A percentile compares a stretch with the other conserved stretches of the same genome.
Evolutionary conservation across 257 asterid genomes (phyloP).

Genomic region (Primulina tabacum): DNA sequence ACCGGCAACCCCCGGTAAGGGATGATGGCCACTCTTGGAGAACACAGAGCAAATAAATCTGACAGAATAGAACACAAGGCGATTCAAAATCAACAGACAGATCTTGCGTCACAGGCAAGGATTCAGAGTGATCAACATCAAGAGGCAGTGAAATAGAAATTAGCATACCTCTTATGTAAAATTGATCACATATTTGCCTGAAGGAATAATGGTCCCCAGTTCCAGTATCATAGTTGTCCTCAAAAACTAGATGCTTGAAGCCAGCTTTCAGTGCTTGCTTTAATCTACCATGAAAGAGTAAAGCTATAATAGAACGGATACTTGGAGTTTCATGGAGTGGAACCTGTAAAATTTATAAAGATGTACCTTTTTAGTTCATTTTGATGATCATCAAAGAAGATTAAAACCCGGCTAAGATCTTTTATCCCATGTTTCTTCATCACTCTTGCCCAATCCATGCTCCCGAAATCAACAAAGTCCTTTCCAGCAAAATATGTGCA

Average conservation of each 20-base stretch:
- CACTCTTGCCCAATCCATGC: conserved; percentile 82
- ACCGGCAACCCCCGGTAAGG: background rate
- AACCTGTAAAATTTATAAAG: background rate
- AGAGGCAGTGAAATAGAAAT: conserved; percentile 7
- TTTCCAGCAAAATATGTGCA: conserved; percentile 95
- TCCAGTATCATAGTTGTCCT: conserved; percentile 99
- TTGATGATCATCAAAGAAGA: conserved; percentile 98
- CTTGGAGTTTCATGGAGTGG: background rate
- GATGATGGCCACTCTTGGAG: background rate
- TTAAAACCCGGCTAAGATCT: conserved; percentile 67
- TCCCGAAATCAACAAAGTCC: conserved; percentile 94
- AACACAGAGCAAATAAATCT: background rate
- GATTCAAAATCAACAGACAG: background rate
- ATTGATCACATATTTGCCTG: conserved; percentile 96
- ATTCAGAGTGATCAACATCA: conserved; percentile 9
- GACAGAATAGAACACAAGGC: background rate
- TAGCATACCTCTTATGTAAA: conserved; percentile 67
- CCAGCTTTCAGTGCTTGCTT: conserved; percentile 99
- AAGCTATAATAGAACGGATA: conserved; percentile 16
- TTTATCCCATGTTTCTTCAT: conserved; percentile 68
- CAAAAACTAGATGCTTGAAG: conserved; percentile 88
- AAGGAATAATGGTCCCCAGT: conserved; percentile 97
- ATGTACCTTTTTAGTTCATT: conserved; percentile 87
- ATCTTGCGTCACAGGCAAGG: conserved; percentile 2
- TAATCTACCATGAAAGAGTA: conserved; percentile 46